phyloP scores from a whole-genome alignment of 1,139 yeast species.

The Pichia sp. region DNA sequence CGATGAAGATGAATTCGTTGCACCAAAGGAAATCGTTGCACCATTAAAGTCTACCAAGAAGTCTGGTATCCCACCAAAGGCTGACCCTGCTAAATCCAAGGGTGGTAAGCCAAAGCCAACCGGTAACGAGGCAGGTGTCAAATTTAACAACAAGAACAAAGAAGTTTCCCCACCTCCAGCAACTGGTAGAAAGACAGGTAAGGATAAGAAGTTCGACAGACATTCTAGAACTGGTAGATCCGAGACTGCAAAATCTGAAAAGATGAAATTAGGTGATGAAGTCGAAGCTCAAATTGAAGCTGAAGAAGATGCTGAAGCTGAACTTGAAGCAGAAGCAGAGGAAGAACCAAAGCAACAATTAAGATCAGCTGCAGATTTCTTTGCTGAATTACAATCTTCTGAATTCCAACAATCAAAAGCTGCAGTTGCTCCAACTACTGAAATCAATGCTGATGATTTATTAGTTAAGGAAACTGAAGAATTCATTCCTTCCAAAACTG shows the following conservation, averaged over 20 bases:
- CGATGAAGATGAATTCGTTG: slow-evolving; percentile 40
- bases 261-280: slow-evolving; percentile 82
- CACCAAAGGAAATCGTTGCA: slow-evolving; percentile 68
- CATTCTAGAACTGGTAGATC: slow-evolving; percentile 76
- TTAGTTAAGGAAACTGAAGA: slow-evolving; percentile 52
- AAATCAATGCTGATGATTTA: slow-evolving; percentile 50
- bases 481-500: slow-evolving; percentile 47
- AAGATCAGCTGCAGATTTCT: slow-evolving; percentile 67
- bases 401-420: slow-evolving; percentile 34
- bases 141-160: slow-evolving; percentile 68
- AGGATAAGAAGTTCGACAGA: slow-evolving; percentile 64
- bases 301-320: slow-evolving; percentile 52
- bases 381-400: slow-evolving; percentile 45
- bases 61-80: slow-evolving; percentile 72
- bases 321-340: slow-evolving; percentile 35
- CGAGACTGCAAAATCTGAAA: slow-evolving; percentile 78
- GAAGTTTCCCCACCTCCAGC: slow-evolving; percentile 52
- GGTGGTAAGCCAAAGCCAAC: slow-evolving; percentile 46
- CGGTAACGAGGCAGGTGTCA: slow-evolving; percentile 89
- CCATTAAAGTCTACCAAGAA: slow-evolving; percentile 81
- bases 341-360: slow-evolving; percentile 32
- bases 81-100: slow-evolving; percentile 77
- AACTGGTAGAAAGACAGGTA: slow-evolving; percentile 36
- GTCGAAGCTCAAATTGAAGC: slow-evolving; percentile 60
- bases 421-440: slow-evolving; percentile 55